Conservation (phyloP, 192 early-diverging fungal genomes). For the Coemansia sp. region DNA sequence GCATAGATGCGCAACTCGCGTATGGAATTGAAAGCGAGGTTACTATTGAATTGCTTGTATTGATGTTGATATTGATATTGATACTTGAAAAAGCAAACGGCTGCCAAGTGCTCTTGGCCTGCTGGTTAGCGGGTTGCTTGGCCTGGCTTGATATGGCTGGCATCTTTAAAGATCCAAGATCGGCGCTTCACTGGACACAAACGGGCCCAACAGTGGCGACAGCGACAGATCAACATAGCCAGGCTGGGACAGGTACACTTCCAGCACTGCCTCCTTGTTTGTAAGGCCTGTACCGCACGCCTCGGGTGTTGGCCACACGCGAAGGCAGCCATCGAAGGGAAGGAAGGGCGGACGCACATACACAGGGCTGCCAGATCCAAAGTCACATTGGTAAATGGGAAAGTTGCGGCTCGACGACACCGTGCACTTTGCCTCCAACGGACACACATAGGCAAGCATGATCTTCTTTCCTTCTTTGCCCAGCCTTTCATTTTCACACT, state of each 20-base stretch:
- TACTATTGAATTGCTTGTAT: background rate
- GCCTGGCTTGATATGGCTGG: too few species aligned
- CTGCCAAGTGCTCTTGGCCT: too few species aligned
- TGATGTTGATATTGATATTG: background rate
- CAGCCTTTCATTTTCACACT: conserved; percentile 13
- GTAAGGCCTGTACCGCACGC: background rate
- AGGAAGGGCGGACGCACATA: conserved; percentile 46
- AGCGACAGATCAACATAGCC: conserved; percentile 27
- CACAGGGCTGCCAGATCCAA: conserved; percentile 38
- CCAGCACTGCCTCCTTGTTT: conserved; percentile 19
- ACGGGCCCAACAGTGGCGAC: conserved; percentile 29
- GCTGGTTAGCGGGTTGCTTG: too few species aligned
- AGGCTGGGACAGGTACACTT: conserved; percentile 40
- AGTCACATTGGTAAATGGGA: conserved; percentile 43
- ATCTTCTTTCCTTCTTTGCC: conserved; percentile 8
- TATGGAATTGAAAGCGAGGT: too few species aligned
- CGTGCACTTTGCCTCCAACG: conserved; percentile 26
- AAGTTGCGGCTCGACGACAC: conserved; percentile 43
- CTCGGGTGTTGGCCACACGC: conserved; percentile 42
- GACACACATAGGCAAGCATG: conserved; percentile 36
- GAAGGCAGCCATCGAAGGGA: conserved; percentile 47
- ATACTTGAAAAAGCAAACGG: background rate
- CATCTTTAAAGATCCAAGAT: too few species aligned
- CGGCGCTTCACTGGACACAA: too few species aligned
- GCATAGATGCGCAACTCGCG: too few species aligned